Evolutionary conservation across 192 early-diverging fungal species (phyloP).

Genomic region (Gaertneriomyces semiglobifer): DNA sequence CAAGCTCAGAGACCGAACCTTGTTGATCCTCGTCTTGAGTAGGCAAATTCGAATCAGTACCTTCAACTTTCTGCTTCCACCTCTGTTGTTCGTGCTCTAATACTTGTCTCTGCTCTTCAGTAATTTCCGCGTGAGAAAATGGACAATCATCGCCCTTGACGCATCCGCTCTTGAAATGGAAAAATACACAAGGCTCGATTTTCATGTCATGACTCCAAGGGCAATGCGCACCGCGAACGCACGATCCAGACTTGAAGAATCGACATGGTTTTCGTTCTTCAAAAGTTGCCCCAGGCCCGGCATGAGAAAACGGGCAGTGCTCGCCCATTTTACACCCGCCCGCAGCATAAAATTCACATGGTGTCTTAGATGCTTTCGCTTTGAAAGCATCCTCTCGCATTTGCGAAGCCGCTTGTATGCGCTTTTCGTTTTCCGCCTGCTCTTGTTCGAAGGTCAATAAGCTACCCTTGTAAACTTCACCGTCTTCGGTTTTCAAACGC

Average conservation of each 20-base stretch:
- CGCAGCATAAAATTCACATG: slow-evolving; percentile 20
- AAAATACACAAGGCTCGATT: slow-evolving; percentile 27
- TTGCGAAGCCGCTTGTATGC: no score
- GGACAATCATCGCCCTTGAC: slow-evolving; percentile 30
- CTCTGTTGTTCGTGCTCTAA: slow-evolving; percentile 26
- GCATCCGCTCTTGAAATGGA: slow-evolving; percentile 31
- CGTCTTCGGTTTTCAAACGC: no score
- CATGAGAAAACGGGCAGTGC: slow-evolving; percentile 26
- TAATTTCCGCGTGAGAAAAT: slow-evolving; percentile 34
- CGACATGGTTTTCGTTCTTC: slow-evolving; percentile 19
- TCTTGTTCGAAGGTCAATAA: no score
- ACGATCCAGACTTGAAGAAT: slow-evolving; percentile 28
- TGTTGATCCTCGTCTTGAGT: no score
- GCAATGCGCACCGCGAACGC: slow-evolving; percentile 21
- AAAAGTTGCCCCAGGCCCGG: slow-evolving; percentile 14
- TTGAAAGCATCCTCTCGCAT: background rate
- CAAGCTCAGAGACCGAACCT: no score
- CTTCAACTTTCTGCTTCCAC: background rate
- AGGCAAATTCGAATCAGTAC: no score
- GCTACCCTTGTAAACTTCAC: no score
- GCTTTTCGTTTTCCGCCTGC: no score
- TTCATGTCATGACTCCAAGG: slow-evolving; percentile 30
- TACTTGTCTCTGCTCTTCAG: slow-evolving; percentile 19
- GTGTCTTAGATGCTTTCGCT: slow-evolving; percentile 12
- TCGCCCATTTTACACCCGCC: slow-evolving; percentile 13